Evolutionary conservation across 2,329 filamentous ascomycete species (phyloP), one percentile per base, ranked within the genome.

Genomic region (Fusarium sterilihyphosum): DNA sequence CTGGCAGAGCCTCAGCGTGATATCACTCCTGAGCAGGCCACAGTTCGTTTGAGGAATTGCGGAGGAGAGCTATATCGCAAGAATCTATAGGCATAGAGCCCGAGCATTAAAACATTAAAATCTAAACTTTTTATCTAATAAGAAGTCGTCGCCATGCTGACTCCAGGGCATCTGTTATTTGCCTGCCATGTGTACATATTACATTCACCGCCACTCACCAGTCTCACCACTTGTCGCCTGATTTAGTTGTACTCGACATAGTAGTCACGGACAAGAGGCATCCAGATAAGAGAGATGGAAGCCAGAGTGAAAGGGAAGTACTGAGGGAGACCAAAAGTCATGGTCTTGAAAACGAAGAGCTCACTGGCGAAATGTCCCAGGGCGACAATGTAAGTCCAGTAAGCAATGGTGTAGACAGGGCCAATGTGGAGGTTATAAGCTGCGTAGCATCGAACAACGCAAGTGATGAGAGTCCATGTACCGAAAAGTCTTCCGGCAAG

Each of bases 1-100:
- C 91, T 99, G 90, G 96, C 94, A 4, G 96, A 99, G 85, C 96
- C 96, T n/a, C 96, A 99, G 84, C 90, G 96, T 67, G 96, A 99
- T 81, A 98, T 99, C 78, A 99, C 96, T 0, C 96, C 96, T 0
- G 96, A 99, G 84, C 96, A 98, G 84, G 96, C 96, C 4, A 93
- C 96, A 20, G 91, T 90, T 33, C 91, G 91, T 57, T 85, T 99
- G 68, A 90, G 93, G 74, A 87, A 88, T 66, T 95, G 94, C 73
- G 93, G 91, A 8, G 95, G 95, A 22, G 90, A 94, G 80, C 84
- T 99, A 72, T 98, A 99, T 81, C 90, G 96, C 74, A 94, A 92
- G n/a, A 78, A 75, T 17, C 72, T 82, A 65, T 73, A 75, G 66
- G 59, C 38, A 82, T 49, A 61, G 66, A 50, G n/a, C 56, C 50